Percentiles rank a stretch among this genome's conserved stretches.
These are phyloP conservation scores for Boletellus emodensis DNA, from an alignment of 768 basidiomycete species.

Conservation along the genomic window DNA sequence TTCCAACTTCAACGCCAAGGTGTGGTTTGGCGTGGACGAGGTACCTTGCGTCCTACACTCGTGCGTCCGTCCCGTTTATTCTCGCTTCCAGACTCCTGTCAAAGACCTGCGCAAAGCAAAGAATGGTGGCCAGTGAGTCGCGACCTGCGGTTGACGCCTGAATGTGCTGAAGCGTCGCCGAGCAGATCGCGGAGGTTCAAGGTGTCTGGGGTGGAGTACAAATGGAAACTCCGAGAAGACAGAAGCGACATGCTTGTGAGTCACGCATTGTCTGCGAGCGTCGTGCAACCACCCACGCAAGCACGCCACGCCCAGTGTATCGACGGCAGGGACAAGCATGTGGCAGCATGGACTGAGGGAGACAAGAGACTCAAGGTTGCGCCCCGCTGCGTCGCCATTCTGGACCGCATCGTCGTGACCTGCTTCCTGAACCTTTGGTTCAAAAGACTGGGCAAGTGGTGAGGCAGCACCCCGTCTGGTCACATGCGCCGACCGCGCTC, in stretches of 20 bases:
- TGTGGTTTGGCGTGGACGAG: conserved; percentile 48
- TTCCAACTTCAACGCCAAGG: conserved; percentile 40
- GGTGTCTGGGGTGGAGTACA: conserved; percentile 46
- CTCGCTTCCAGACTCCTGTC: conserved; percentile 33
- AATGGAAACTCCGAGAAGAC: conserved; percentile 50
- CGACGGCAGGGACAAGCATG: conserved; percentile 44
- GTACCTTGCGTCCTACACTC: conserved; percentile 21
- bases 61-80: neutral
- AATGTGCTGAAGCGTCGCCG: conserved; percentile 1
- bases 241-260: conserved; percentile 45
- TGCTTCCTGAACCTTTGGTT: conserved; percentile 53
- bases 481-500: neutral
- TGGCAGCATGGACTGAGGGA: conserved; percentile 46
- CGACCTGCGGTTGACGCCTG: neutral
- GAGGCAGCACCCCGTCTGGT: conserved; percentile 9
- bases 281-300: neutral
- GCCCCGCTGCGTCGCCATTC: conserved; percentile 35
- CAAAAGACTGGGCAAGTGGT: conserved; percentile 43
- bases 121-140: conserved; percentile 47
- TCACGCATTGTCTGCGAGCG: neutral
- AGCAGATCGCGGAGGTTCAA: conserved; percentile 54
- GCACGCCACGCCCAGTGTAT: conserved; percentile 36
- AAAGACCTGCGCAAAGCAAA: conserved; percentile 48
- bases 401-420: conserved; percentile 52
- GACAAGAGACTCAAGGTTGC: conserved; percentile 39